These are phyloP conservation scores for Neonectria sp. DNA, from an alignment of 2,329 filamentous ascomycete species.

Conservation along the genomic window DNA sequence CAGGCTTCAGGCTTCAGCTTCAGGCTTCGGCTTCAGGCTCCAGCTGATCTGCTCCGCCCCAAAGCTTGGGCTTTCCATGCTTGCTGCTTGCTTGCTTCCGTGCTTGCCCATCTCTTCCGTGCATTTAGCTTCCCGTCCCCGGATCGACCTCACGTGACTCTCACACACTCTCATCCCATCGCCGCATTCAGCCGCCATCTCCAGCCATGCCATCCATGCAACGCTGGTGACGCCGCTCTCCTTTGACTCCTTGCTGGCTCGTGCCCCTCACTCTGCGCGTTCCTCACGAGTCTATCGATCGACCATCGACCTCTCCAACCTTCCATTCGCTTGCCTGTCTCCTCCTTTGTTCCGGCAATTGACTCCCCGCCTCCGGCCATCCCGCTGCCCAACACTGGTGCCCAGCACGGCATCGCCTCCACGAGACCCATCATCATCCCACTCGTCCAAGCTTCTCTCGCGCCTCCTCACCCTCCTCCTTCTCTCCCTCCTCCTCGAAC, in stretches of 20 bases:
- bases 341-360: constrained; percentile 28
- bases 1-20: too few relatives aligned
- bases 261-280: constrained; percentile 33
- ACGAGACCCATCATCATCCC: constrained; percentile 26
- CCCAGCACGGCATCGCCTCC: constrained; percentile 22
- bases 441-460: constrained; percentile 18
- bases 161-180: constrained; percentile 10
- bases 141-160: constrained; percentile 24
- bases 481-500: constrained; percentile 24
- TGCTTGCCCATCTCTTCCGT: constrained; percentile 12
- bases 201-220: constrained; percentile 29
- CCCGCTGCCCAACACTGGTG: constrained; percentile 39
- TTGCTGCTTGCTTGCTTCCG: neutral
- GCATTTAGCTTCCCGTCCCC: constrained; percentile 11
- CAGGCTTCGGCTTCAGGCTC: neutral
- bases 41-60: constrained; percentile 26
- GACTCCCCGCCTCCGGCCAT: constrained; percentile 35
- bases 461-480: constrained; percentile 4
- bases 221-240: constrained; percentile 28
- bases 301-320: constrained; percentile 19
- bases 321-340: constrained; percentile 24
- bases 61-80: constrained; percentile 23
- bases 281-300: constrained; percentile 20
- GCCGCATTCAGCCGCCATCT: constrained; percentile 29
- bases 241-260: constrained; percentile 27